Conservation (phyloP, 805 yeast species). For the Candida odintsovae region DNA sequence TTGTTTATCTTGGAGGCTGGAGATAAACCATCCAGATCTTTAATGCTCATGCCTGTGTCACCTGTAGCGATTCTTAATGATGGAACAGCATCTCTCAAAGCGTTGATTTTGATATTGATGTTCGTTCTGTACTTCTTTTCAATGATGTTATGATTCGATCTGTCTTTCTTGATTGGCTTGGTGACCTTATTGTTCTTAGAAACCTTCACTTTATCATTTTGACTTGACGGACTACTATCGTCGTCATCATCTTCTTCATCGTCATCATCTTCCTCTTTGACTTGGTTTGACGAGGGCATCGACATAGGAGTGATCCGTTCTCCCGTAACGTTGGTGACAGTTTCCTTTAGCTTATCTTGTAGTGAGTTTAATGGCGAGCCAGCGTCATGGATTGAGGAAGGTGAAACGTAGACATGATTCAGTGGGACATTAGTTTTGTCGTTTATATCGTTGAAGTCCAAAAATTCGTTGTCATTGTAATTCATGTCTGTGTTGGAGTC, state of each 20-base stretch:
- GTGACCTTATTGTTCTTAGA: slow-evolving; percentile 18
- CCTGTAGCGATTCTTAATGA: slow-evolving; percentile 58
- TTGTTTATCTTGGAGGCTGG: slow-evolving; percentile 75
- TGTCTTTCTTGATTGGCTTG: slow-evolving; percentile 41
- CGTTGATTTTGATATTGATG: slow-evolving; percentile 63
- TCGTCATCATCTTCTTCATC: slow-evolving; percentile 1
- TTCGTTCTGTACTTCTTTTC: slow-evolving; percentile 79
- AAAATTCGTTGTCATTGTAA: slow-evolving; percentile 4
- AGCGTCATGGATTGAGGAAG: slow-evolving; percentile 3
- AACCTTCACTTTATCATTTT: slow-evolving; percentile 4
- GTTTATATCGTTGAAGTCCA: neutral
- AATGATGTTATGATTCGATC: slow-evolving; percentile 70
- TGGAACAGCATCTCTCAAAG: slow-evolving; percentile 74
- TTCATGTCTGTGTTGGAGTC: neutral
- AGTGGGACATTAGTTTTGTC: neutral
- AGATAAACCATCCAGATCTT: slow-evolving; percentile 63
- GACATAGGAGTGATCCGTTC: neutral
- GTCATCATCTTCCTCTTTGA: slow-evolving; percentile 7
- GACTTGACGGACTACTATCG: neutral
- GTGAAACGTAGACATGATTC: slow-evolving; percentile 4
- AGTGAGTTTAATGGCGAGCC: neutral
- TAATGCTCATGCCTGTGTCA: slow-evolving; percentile 36
- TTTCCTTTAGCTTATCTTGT: neutral
- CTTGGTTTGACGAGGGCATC: neutral
- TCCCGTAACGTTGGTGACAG: neutral